A percentile compares a stretch with the other conserved stretches of the same genome.
Conservation (phyloP, 805 yeast genomes). For the Candida bentonensis region DNA sequence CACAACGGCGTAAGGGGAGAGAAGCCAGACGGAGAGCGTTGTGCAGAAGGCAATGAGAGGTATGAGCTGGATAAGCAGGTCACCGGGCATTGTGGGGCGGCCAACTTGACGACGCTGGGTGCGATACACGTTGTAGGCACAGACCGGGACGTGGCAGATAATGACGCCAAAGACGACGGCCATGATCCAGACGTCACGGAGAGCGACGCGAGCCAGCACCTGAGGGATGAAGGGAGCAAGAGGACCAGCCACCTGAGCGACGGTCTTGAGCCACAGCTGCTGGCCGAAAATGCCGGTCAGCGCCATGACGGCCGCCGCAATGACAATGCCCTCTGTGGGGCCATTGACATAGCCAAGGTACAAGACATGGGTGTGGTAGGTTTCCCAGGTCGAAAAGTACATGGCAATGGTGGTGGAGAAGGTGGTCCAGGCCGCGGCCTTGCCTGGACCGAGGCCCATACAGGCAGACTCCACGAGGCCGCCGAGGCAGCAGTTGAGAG, state of each 20-base stretch:
- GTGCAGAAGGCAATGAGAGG: slow-evolving; percentile 53
- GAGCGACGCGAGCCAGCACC: slow-evolving; percentile 31
- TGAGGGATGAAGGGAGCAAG: not conserved
- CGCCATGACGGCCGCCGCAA: slow-evolving; percentile 40
- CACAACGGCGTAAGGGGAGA: slow-evolving; percentile 34
- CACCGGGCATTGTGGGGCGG: slow-evolving; percentile 28
- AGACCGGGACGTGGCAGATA: slow-evolving; percentile 49
- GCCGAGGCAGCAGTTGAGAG: slow-evolving; percentile 68
- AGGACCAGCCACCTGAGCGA: slow-evolving; percentile 21
- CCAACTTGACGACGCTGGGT: slow-evolving; percentile 30
- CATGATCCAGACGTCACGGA: slow-evolving; percentile 13
- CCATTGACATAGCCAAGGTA: slow-evolving; percentile 74
- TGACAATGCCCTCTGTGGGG: slow-evolving; percentile 85
- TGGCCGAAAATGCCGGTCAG: slow-evolving; percentile 62
- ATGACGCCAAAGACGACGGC: slow-evolving; percentile 21
- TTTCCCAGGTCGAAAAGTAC: slow-evolving; percentile 91
- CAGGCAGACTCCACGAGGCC: slow-evolving; percentile 61
- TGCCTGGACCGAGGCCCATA: slow-evolving; percentile 61
- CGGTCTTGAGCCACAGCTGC: slow-evolving; percentile 40
- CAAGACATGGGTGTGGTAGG: slow-evolving; percentile 74
- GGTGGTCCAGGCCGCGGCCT: slow-evolving; percentile 63
- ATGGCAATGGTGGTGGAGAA: slow-evolving; percentile 54
- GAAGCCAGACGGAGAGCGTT: slow-evolving; percentile 31
- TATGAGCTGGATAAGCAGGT: slow-evolving; percentile 35
- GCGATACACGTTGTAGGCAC: slow-evolving; percentile 35